A percentile compares a stretch with the other conserved stretches of the same genome.
Evolutionary conservation across 108 stramenopile genomes (phyloP).

Genomic region (Fistulifera pelliculosa): DNA sequence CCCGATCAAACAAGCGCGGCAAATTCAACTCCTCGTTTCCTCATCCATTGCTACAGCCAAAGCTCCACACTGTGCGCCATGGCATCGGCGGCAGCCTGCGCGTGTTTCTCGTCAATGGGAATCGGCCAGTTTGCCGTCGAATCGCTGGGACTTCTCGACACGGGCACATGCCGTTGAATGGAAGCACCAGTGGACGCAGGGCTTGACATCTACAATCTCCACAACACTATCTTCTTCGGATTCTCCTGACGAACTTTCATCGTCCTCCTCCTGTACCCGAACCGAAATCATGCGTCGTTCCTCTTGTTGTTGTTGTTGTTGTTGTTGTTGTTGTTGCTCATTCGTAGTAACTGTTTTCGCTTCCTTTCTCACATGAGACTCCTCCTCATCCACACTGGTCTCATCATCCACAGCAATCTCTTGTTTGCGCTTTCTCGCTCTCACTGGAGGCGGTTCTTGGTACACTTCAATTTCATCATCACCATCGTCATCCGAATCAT

Average conservation of each 20-base stretch:
- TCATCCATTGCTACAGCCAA: slow-evolving; percentile 27
- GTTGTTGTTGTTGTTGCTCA: too few species aligned
- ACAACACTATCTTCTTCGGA: slow-evolving; percentile 24
- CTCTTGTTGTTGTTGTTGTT: too few species aligned
- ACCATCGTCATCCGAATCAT: slow-evolving; percentile 45
- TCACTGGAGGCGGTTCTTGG: slow-evolving; percentile 18
- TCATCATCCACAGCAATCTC: background rate
- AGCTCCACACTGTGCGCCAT: slow-evolving; percentile 25
- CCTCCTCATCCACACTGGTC: background rate
- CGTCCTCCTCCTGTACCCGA: background rate
- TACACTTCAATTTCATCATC: slow-evolving; percentile 32
- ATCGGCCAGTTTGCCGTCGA: background rate
- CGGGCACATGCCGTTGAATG: slow-evolving; percentile 3
- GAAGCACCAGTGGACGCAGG: too few species aligned
- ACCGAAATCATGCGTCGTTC: background rate
- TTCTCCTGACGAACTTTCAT: slow-evolving; percentile 8
- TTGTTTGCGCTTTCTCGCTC: background rate
- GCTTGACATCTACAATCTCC: slow-evolving; percentile 24
- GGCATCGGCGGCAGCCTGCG: slow-evolving; percentile 1
- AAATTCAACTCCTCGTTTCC: slow-evolving; percentile 12
- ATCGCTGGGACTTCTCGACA: background rate
- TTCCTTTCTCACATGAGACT: background rate
- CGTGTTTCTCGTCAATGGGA: background rate
- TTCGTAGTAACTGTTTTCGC: too few species aligned
- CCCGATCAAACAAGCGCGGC: slow-evolving; percentile 5